Evolutionary conservation across 768 basidiomycete species (phyloP).

Genomic region (Agrocybe praecox): DNA sequence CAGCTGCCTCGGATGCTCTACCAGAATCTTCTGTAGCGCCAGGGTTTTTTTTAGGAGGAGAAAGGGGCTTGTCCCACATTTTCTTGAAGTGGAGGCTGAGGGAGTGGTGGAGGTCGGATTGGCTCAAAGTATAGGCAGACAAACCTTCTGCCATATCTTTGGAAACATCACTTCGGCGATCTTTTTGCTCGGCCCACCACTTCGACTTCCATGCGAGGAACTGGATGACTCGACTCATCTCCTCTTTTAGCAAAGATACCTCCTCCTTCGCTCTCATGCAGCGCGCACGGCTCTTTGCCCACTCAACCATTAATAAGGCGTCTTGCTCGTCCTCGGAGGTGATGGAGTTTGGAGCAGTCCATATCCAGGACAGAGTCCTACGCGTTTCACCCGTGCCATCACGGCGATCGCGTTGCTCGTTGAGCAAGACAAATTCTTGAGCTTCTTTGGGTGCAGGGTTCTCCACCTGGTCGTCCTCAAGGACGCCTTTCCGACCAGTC

Average conservation of each 20-base stretch:
- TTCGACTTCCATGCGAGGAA: background rate
- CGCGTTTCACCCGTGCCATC: background rate
- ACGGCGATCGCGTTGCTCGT: background rate
- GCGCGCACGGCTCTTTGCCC: background rate
- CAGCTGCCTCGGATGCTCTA: too few species aligned
- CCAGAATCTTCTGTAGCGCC: too few species aligned
- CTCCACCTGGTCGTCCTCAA: conserved; percentile 11
- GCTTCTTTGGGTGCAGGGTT: too few species aligned
- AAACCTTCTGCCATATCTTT: too few species aligned
- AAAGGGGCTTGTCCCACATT: too few species aligned
- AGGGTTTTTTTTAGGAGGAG: too few species aligned
- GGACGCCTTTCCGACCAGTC: conserved; percentile 16
- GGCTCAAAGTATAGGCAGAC: too few species aligned
- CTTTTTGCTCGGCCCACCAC: background rate
- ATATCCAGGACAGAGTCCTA: background rate
- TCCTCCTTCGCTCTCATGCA: background rate
- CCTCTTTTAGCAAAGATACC: background rate
- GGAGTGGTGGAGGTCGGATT: too few species aligned
- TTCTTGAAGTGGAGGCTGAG: too few species aligned
- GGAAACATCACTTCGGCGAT: too few species aligned
- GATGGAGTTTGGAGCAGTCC: background rate
- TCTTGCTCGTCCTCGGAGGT: background rate
- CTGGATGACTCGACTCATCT: background rate
- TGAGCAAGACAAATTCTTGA: too few species aligned
- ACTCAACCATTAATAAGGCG: background rate